These are phyloP conservation scores for Paramecium bursaria DNA, from an alignment of 73 alveolate genomes.

Conservation along the genomic window DNA sequence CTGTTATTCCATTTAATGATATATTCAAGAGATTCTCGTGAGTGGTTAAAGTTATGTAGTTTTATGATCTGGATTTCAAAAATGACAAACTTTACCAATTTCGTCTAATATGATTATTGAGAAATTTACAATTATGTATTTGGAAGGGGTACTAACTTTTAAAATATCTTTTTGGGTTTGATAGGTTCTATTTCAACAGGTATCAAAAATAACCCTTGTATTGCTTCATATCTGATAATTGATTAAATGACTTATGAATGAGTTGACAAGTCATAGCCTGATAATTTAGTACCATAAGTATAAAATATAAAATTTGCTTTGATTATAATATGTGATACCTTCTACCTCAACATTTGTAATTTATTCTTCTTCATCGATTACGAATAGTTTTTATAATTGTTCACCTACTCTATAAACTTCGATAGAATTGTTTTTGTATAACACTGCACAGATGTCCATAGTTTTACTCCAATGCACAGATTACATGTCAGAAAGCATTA, in stretches of 20 bases:
- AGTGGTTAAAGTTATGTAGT: background rate
- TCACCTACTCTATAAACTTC: slow-evolving; percentile 53
- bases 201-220: background rate
- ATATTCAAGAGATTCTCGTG: background rate
- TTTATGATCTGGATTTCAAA: background rate
- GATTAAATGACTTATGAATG: slow-evolving; percentile 41
- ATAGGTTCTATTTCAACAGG: background rate
- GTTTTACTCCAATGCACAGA: slow-evolving; percentile 56
- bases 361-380: slow-evolving; percentile 7
- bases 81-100: slow-evolving; percentile 52
- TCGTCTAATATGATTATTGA: slow-evolving; percentile 1
- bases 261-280: slow-evolving; percentile 15
- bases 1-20: slow-evolving; percentile 22
- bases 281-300: slow-evolving; percentile 7
- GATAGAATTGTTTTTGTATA: slow-evolving; percentile 1
- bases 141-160: background rate
- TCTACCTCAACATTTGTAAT: slow-evolving; percentile 28
- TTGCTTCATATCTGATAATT: background rate
- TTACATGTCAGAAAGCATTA: slow-evolving; percentile 37
- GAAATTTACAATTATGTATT: slow-evolving; percentile 1
- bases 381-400: slow-evolving; percentile 37
- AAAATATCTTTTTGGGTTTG: background rate
- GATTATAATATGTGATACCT: background rate
- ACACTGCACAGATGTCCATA: slow-evolving; percentile 57
- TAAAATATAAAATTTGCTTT: background rate